Conservation (phyloP, 1,139 yeast species). For the Yamadazyma oceani region DNA sequence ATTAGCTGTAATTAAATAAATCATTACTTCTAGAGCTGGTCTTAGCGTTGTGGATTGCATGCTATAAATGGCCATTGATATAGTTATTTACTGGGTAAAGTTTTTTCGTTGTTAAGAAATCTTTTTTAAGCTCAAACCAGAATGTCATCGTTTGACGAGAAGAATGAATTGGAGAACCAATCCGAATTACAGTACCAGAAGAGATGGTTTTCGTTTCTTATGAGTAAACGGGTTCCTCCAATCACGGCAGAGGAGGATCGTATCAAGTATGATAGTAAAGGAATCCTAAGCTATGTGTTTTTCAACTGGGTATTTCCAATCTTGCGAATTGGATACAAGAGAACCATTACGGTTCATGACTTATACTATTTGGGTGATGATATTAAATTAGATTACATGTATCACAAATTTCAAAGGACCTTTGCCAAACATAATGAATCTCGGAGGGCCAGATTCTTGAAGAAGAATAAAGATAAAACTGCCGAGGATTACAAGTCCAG, state of each 20-base stretch:
- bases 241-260: constrained; percentile 55
- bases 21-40: too few species aligned
- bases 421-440: constrained; percentile 34
- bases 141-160: too few species aligned
- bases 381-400: constrained; percentile 50
- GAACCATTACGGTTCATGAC: constrained; percentile 66
- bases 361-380: constrained; percentile 55
- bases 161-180: constrained; percentile 4
- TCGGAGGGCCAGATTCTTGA: constrained; percentile 20
- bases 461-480: constrained; percentile 26
- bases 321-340: constrained; percentile 60
- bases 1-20: too few species aligned
- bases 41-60: too few species aligned
- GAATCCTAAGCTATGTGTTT: constrained; percentile 26
- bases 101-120: too few species aligned
- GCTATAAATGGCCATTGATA: too few species aligned
- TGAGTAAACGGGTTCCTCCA: constrained; percentile 41
- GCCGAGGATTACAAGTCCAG: constrained; percentile 24
- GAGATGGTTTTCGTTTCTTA: constrained; percentile 16
- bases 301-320: constrained; percentile 64
- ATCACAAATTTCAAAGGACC: constrained; percentile 28
- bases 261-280: constrained; percentile 23
- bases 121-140: too few species aligned
- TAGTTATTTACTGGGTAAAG: too few species aligned
- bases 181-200: constrained; percentile 17